Conservation (phyloP, 352 stramenopile genomes). For the Phytophthora sansomeana region DNA sequence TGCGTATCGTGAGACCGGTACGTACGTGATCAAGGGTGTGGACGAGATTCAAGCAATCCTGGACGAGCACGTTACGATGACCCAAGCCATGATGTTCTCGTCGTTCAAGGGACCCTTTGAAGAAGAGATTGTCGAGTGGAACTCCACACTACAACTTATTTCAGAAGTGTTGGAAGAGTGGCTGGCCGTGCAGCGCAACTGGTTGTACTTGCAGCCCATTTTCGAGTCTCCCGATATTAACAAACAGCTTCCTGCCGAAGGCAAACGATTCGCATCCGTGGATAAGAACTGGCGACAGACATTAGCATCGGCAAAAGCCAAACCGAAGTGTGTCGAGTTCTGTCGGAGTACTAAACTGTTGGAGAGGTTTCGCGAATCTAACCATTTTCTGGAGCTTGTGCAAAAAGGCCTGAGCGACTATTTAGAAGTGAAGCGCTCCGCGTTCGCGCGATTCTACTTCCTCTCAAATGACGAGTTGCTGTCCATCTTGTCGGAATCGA, state of each 20-base stretch:
- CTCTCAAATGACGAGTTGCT: constrained; percentile 95
- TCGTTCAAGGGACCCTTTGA: constrained; percentile 96
- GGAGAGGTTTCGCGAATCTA: constrained; percentile 94
- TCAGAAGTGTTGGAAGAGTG: constrained; percentile 96
- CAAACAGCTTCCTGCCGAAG: constrained; percentile 95
- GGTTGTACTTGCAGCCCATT: constrained; percentile 96
- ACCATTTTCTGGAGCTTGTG: constrained; percentile 94
- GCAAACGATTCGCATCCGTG: constrained; percentile 95
- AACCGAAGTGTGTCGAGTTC: constrained; percentile 93
- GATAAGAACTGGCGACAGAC: constrained; percentile 97
- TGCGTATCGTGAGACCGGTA: constrained; percentile 93
- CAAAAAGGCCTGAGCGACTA: constrained; percentile 94
- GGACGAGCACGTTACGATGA: constrained; percentile 97
- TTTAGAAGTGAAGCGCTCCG: constrained; percentile 92
- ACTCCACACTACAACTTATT: constrained; percentile 90
- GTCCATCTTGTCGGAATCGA: constrained; percentile 93
- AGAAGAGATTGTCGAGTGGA: constrained; percentile 94
- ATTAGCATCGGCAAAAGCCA: constrained; percentile 84
- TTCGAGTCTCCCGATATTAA: constrained; percentile 97
- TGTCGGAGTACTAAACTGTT: constrained; percentile 93
- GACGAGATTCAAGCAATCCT: constrained; percentile 95
- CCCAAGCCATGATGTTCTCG: constrained; percentile 96
- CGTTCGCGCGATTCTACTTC: constrained; percentile 95
- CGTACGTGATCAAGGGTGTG: constrained; percentile 94
- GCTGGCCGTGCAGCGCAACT: constrained; percentile 95